Base-by-base conservation (phyloP, 1,139 yeast species). In the Saccharomyces pastorianus region DNA sequence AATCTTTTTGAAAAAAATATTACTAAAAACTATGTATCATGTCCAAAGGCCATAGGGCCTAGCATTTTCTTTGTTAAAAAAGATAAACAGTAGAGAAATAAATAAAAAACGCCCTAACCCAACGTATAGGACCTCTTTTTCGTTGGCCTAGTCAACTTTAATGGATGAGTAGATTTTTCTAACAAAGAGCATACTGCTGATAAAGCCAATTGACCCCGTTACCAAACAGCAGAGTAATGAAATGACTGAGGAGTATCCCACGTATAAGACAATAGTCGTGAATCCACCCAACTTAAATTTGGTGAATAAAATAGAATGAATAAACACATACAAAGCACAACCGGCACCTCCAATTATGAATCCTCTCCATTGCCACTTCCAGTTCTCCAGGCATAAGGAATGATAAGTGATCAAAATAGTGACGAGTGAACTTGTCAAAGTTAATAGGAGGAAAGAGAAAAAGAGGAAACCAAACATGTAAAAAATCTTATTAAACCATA, bases 381-480 rank as follows among this genome's bases (percentile, higher is more conserved):
- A 91, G 71, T 93, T 88, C 69, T 93, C 99, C 48, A 90, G 77
- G 67, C 96, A 89, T 60, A 95, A 78, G 9, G 91, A 80, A 74
- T 88, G 87, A 72, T 93, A 93, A 44, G 88, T 82, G 75, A 90
- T 80, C 64, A 93, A 76, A 20, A 90, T 75, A 0, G 96, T 85
- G 48, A 90, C 90, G 59, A 93, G 78, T 17, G 88, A 78, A 6
- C 96, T 86, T 8, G 97, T 90, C 64, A 87, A 67, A 14, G 88
- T 75, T 89, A 91, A 86, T 66, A 93, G 77, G 25, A 86, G 62
- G 68, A 89, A 84, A 64, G 97, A 90, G 73, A 91, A 83, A 71
- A 93, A 88, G 64, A 93, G 76, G 77, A 93, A 93, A 25, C 99
- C 99, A 77, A 93, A 93, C 98, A 93, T 93, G 76, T 93, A 93